Evolutionary conservation across 305 asterid genomes (phyloP).

Genomic region (Fraxinus latifolia): DNA sequence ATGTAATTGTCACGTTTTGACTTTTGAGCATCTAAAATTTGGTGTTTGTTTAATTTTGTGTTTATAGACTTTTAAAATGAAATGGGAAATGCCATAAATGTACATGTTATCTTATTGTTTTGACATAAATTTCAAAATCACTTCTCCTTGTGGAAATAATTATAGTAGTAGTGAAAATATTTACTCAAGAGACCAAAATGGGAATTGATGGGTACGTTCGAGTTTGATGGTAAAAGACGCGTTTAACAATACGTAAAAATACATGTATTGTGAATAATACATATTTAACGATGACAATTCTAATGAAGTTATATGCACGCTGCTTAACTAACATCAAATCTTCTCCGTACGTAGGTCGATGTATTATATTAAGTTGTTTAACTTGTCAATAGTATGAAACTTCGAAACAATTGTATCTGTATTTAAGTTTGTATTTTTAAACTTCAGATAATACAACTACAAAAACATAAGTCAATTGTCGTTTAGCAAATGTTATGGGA

Average conservation of each 20-base stretch:
- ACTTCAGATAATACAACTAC: background rate
- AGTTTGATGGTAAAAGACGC: background rate
- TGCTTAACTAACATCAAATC: background rate
- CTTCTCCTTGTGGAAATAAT: background rate
- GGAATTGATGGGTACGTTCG: background rate
- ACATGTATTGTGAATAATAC: background rate
- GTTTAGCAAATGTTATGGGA: background rate
- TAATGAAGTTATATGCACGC: background rate
- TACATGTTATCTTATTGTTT: background rate
- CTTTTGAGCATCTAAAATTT: background rate
- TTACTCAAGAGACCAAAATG: background rate
- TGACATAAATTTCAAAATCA: background rate
- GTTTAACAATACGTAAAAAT: no score
- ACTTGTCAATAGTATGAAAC: background rate
- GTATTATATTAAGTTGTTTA: background rate
- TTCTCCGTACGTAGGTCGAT: background rate
- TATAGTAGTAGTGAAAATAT: background rate
- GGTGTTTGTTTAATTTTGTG: background rate
- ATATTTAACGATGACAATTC: no score
- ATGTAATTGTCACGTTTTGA: background rate
- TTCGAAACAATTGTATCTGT: background rate
- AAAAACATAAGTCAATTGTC: background rate
- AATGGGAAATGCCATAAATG: background rate
- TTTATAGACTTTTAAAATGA: background rate
- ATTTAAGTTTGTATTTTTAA: background rate